A percentile compares a stretch with the other conserved stretches of the same genome.
phyloP scores from a whole-genome alignment of 768 basidiomycete genomes.

The Lactarius tabidus region DNA sequence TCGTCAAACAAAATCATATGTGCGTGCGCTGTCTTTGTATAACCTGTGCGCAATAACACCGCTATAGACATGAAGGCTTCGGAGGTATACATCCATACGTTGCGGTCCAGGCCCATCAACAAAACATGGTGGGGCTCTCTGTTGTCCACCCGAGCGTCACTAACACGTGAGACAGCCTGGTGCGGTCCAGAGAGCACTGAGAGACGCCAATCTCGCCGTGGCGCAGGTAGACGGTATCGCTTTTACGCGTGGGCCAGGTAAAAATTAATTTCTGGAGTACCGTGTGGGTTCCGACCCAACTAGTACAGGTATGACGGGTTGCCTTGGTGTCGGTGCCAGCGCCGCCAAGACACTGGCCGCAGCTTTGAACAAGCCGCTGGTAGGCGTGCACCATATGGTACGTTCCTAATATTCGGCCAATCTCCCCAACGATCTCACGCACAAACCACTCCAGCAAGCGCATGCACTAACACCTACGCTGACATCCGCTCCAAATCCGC shows the following conservation, averaged over 20 bases:
- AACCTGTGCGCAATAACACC: background rate
- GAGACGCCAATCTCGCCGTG: constrained; percentile 55
- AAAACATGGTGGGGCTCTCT: constrained; percentile 55
- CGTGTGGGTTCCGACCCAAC: background rate
- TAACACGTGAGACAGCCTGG: constrained; percentile 48
- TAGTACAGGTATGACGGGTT: constrained; percentile 67
- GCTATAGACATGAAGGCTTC: constrained; percentile 48
- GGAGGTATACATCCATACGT: constrained; percentile 78
- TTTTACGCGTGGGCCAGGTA: constrained; percentile 85
- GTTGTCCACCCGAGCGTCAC: constrained; percentile 7
- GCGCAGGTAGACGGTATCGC: constrained; percentile 80
- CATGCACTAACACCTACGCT: constrained; percentile 50
- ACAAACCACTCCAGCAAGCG: constrained; percentile 63
- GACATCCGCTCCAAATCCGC: constrained; percentile 37
- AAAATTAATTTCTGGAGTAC: too few relatives aligned
- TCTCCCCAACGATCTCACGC: constrained; percentile 10
- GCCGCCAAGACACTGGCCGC: constrained; percentile 86
- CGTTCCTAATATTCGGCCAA: constrained; percentile 17
- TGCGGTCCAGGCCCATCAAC: constrained; percentile 76
- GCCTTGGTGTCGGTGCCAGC: constrained; percentile 72
- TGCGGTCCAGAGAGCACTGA: constrained; percentile 65
- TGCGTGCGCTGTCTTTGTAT: constrained; percentile 26
- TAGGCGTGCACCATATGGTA: constrained; percentile 97
- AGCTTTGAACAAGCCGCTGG: constrained; percentile 67
- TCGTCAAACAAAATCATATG: constrained; percentile 75